These are phyloP conservation scores for Rosa rugosa DNA, from an alignment of 306 rosid genomes.

Conservation along the genomic window DNA sequence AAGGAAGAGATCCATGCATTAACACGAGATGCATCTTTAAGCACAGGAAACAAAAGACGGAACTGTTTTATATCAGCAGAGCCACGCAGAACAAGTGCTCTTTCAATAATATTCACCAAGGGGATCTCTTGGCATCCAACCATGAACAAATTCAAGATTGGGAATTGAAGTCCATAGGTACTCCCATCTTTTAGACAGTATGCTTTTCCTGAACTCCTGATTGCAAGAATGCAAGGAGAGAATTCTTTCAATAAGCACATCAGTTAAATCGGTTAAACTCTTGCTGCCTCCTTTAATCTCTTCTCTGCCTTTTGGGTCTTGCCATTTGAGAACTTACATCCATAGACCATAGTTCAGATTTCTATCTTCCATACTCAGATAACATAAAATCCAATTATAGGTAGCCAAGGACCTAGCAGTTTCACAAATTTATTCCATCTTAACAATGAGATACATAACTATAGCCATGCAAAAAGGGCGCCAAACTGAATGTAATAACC, in stretches of 20 bases:
- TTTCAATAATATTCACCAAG: slow-evolving; percentile 2
- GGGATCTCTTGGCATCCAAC: not conserved
- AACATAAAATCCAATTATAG: no score
- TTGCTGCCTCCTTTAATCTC: not conserved
- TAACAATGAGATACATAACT: no score
- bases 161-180: slow-evolving; percentile 11
- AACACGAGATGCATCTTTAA: slow-evolving; percentile 1
- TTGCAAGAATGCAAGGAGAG: not conserved
- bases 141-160: not conserved
- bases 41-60: not conserved
- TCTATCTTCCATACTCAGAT: no score
- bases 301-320: not conserved
- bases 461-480: no score
- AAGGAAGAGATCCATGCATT: not conserved
- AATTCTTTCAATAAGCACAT: not conserved
- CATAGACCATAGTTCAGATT: not conserved
- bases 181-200: slow-evolving; percentile 7
- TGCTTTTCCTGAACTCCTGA: not conserved
- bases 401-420: no score
- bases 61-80: not conserved
- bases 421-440: no score
- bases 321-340: not conserved
- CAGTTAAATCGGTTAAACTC: not conserved
- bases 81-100: slow-evolving; percentile 11
- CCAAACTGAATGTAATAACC: no score